Evolutionary conservation across 176 grass and related monocot genomes (phyloP).

Genomic region (Lolium multiflorum): DNA sequence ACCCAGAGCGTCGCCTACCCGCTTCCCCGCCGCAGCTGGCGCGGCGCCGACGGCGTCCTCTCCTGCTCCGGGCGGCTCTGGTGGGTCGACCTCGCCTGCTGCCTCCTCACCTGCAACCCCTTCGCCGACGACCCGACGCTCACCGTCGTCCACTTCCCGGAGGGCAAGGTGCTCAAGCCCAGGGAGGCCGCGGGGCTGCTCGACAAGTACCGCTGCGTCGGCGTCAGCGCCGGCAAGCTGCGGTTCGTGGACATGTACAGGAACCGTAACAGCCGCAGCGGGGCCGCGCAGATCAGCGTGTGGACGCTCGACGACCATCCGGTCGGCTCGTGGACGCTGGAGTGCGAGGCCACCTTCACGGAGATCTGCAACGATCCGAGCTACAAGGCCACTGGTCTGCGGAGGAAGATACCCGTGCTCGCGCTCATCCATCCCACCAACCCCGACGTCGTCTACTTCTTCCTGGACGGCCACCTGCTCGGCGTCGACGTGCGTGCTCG

Average conservation of each 20-base stretch:
- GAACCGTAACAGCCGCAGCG: background rate
- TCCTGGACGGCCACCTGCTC: background rate
- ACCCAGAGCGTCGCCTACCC: background rate
- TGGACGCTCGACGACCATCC: background rate
- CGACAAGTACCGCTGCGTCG: slow-evolving; percentile 16
- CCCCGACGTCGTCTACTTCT: slow-evolving; percentile 14
- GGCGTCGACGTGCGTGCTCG: background rate
- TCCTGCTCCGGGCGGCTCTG: slow-evolving; percentile 5
- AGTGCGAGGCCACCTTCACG: background rate
- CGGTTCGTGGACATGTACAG: slow-evolving; percentile 5
- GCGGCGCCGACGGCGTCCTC: background rate
- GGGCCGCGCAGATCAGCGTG: background rate
- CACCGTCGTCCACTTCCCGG: background rate
- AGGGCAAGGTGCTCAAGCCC: background rate
- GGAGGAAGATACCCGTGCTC: slow-evolving; percentile 6
- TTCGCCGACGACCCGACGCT: slow-evolving; percentile 12
- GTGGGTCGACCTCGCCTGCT: slow-evolving; percentile 12
- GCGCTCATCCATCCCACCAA: slow-evolving; percentile 3
- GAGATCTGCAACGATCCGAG: background rate
- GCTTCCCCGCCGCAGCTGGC: background rate
- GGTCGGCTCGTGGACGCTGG: background rate
- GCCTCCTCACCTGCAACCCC: slow-evolving; percentile 7
- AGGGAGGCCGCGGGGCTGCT: background rate
- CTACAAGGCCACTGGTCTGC: background rate
- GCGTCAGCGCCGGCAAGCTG: slow-evolving; percentile 6